A percentile compares a stretch with the other conserved stretches of the same genome.
Evolutionary conservation across 1,284 basidiomycete genomes (phyloP).

Genomic region (Schizopora paradoxa): DNA sequence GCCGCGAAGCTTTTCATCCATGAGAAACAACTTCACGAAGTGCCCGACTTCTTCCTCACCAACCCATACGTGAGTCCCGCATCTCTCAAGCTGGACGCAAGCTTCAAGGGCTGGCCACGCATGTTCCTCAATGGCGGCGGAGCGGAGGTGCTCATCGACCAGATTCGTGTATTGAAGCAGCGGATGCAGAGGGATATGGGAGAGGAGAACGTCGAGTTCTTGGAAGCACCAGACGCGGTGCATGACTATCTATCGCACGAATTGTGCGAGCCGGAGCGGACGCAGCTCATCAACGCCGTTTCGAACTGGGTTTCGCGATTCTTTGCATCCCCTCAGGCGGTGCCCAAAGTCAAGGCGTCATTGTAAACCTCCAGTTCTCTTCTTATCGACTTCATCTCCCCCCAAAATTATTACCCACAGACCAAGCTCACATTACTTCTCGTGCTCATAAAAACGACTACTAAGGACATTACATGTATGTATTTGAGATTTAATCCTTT

Average conservation of each 20-base stretch:
- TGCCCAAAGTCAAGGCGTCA: too few relatives aligned
- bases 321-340: too few relatives aligned
- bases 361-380: too few relatives aligned
- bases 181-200: slow-evolving; percentile 41
- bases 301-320: slow-evolving; percentile 37
- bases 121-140: slow-evolving; percentile 32
- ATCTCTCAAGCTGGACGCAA: slow-evolving; percentile 18
- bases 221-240: slow-evolving; percentile 44
- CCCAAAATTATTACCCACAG: too few relatives aligned
- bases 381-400: too few relatives aligned
- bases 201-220: slow-evolving; percentile 39
- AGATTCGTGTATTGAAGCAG: slow-evolving; percentile 28
- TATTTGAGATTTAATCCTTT: too few relatives aligned
- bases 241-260: slow-evolving; percentile 48
- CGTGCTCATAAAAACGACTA: too few relatives aligned
- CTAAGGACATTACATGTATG: too few relatives aligned
- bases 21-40: slow-evolving; percentile 7
- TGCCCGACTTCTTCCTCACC: slow-evolving; percentile 9
- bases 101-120: slow-evolving; percentile 32
- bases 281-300: slow-evolving; percentile 39
- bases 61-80: slow-evolving; percentile 29
- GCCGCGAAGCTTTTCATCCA: too few relatives aligned
- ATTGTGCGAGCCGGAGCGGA: slow-evolving; percentile 54
- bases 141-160: slow-evolving; percentile 31
- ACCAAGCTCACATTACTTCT: too few relatives aligned